Base-by-base conservation (phyloP, 2,329 filamentous ascomycete species). In the Diaporthe nobilis region DNA sequence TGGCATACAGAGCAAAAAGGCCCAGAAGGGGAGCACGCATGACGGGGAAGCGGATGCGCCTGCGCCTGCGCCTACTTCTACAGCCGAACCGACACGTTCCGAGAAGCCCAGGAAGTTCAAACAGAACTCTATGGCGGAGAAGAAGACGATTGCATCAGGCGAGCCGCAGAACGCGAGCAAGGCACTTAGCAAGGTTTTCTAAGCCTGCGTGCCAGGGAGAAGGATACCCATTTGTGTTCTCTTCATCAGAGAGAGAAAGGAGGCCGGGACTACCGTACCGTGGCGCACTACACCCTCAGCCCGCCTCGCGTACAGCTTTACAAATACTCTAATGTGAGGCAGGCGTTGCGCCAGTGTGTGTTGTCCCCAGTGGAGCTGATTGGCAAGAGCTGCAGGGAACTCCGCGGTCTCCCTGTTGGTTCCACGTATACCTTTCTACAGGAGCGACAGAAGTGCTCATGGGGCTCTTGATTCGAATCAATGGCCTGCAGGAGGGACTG, bases 151-250 rank as follows among this genome's bases (percentile, higher is more conserved):
- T 68, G 85, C 86, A 47, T 60, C 58, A 28, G n/a, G 49, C 71
- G 90, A 90, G 80, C 86, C 89, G 2, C 90, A 90, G 44, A 86
- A 88, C 72, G 89, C 92, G 12, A 88, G 89, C 79, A 87, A 89
- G 78, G 89, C 93, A 58, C 81, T 93, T 78, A 92, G 89, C 85
- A 92, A 91, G 83, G 92, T 93, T 77, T 93, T 93, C 79, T 93
- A 82, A 81, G 75, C 57, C 39, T 65, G 22, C 15, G 17, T 4
- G 31, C 47, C 15, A 22, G 15, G 47, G 20, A 31, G 47, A 42
- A n/a, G 10, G 47, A 61, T 65, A 42, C 70, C 57, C 49, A 34
- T 58, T 49, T 42, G 17, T 28, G 39, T 6, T 67, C 1, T 65
- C 4, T 39, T 4, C 47, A 15, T 68, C 1, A 39, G 60, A 20